Evolutionary conservation across 2,329 filamentous ascomycete species (phyloP), one percentile per base, ranked within the genome.

Genomic region (Hortaea werneckii): DNA sequence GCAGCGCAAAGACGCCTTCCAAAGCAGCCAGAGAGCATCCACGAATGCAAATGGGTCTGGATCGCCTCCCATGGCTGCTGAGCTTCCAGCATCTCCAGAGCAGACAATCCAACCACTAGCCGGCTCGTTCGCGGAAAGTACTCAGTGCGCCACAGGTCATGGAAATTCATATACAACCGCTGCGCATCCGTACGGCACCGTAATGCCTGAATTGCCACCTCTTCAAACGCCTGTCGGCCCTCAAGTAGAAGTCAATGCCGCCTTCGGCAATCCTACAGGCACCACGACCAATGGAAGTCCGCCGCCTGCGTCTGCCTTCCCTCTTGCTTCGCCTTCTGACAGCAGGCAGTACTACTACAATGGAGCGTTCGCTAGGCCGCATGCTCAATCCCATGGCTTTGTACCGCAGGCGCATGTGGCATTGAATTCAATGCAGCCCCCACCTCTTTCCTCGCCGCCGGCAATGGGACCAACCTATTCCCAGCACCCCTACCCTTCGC

Each of bases 1-100:
- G 45, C 82, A 82, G 61, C 80, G 83, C 47, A 85, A 85, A 65
- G 84, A 88, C 60, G 79, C 77, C 10, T 73, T 82, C 60, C 70
- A 80, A 62, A 76, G 78, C 53, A 57, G 53, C 42, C 55, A 58
- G 41, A 46, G 49, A 35, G 42, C 47, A 32, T 38, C 50, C n/a
- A 28, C 10, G 12, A 44, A 32, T 28, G 39, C 44, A 6, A 52
- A 47, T 40, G 44, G 41, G 8, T 37, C 52, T 10, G 38, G 43
- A 34, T 53, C 53, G 35, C 50, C 53, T 4, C 46, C 52, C 3
- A 49, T 46, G 27, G 34, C 47, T 32, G 46, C 46, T 37, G 48
- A 42, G 28, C 43, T 50, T 40, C 50, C 48, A 26, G 49, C 47
- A 37, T 60, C 58, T 35, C 48, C 46, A 10, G 38, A 41, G 5